Base-by-base conservation (phyloP, 2,329 filamentous ascomycete species). In the Aspergillus phoenicis region DNA sequence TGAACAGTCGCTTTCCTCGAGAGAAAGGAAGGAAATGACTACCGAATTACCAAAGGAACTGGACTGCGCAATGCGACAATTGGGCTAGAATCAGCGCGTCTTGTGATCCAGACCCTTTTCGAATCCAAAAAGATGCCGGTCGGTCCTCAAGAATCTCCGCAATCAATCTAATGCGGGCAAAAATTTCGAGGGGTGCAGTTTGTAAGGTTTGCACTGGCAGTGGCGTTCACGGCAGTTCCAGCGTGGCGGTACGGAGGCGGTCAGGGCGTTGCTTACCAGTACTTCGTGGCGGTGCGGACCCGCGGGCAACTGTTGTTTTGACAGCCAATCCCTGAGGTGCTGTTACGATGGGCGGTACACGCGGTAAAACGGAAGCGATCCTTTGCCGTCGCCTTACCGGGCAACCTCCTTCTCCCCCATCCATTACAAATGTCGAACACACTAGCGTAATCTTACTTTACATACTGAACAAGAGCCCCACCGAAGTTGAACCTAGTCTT, bases 131-230 rank as follows among this genome's bases (percentile, higher is more conserved):
- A 17, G 47, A 49, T 30, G 45, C 45, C 22, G 26, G 45, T 30
- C 22, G 26, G 45, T 30, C 30, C 47, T 33, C 11, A 26, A 51
- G 10, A 33, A 51, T 51, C 47, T 51, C 47, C 47, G 47, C 47
- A 51, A 13, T 51, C 47, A 17, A 51, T 30, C 47, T 51, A 51
- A 33, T 48, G 13, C 58, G 43, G 54, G 17, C 49, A 62, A 66
- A 66, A 63, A 61, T 61, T 58, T 63, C 52, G 60, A 30, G 53
- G 54, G 28, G 55, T 43, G 33, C 22, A 36, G 61, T 73, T 73
- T 74, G 70, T 61, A 66, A 36, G 5, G 61, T 68, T 67, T 67
- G 65, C 61, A 67, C 20, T 28, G 26, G 33, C 22, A 36, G 43
- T 51, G 47, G 47, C 47, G 47, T 30, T 30, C 15, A 20, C 41